Evolutionary conservation across 805 yeast genomes (phyloP), one percentile per base, ranked within the genome.

Genomic region (Kodamaea fukazawae): DNA sequence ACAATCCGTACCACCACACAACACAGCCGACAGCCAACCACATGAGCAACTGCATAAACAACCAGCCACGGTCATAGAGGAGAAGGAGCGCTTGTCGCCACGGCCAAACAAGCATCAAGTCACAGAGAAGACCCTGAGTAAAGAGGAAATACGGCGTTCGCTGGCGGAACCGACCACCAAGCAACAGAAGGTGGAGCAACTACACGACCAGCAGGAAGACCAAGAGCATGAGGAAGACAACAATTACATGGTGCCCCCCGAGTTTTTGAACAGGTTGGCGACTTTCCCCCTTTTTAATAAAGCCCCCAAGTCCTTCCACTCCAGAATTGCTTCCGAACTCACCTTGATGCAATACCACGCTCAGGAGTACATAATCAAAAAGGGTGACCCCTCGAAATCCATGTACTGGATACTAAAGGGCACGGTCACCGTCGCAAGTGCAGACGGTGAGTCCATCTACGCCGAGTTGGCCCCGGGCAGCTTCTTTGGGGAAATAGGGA

Each of bases 351-450:
- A 78, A 41, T 78, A 71, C 44, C 79, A 76, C 43, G 81, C 90
- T 0, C 86, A 82, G 49, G 84, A 80, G 44, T 80, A 76, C 54
- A 79, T 84, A 27, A 79, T 84, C 32, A 78, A 78, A 42, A 77
- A 72, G 47, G 90, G 91, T 1, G 89, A 83, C 48, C 83, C 81
- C 1, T 80, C 88, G 2, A 75, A 74, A 48, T 76, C 90, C 14
- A 83, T 85, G 86, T 84, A 83, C 53, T 83, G 91, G 89, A 80
- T 84, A 28, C 58, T 84, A 11, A 75, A 83, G 51, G 93, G 93
- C 2, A 72, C 81, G 0, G 91, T 84, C 2, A 78, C 79, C n/a
- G 87, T 85, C 9, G 78, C 88, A 0, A 79, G 86, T 10, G 75
- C 85, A 1, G 93, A 84, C 54, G 90, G 88, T 20, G 91, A 84